Evolutionary conservation across 139 green algal species (phyloP), one percentile per base, ranked within the genome.

Genomic region (Prasinococcaceae sp.): DNA sequence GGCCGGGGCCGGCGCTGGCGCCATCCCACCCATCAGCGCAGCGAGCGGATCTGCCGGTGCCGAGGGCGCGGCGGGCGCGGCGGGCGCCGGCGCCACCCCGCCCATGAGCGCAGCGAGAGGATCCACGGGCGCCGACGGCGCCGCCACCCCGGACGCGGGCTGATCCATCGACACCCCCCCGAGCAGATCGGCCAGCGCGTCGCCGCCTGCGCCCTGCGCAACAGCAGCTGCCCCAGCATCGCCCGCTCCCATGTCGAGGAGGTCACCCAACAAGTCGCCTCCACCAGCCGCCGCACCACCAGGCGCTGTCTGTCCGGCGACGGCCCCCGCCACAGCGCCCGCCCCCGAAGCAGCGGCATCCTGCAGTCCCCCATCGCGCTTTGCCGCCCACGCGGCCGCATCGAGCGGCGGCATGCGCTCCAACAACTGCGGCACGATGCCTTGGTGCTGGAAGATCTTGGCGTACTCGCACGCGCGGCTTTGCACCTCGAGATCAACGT

Each of bases 341-440:
- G 10, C n/a, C 45, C 9, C 45, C 16, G 16, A 10, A 1, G 56
- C 70, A 10, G 60, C 57, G 32, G 38, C 57, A 24, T 53, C 32
- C 20, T 35, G 2, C 39, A 38, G 2, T 30, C 40, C 1, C 42
- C 45, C 5, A 23, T 35, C 14, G 25, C 26, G 51, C 25, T 26
- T 41, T 23, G 32, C 8, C n/a, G 29, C 45, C 46, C 0, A 41
- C 38, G 3, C 35, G 17, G 58, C 59, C 61, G 92, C 86, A 43
- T 95, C 80, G 51, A 94, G 47, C 1, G 85, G 63, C 1, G 88
- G 88, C 69, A 97, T 97, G 63, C 73, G 80, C 67, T 97, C 88
- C 55, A 94, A 65, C 42, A 96, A 72, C 61, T 84, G 61, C 2
- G 66, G 39, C 22, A 54, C 57, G 19, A 88, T 68, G 25, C 57